These are phyloP conservation scores for Pseudocercospora musae DNA, from an alignment of 2,329 filamentous ascomycete species.

Conservation along the genomic window DNA sequence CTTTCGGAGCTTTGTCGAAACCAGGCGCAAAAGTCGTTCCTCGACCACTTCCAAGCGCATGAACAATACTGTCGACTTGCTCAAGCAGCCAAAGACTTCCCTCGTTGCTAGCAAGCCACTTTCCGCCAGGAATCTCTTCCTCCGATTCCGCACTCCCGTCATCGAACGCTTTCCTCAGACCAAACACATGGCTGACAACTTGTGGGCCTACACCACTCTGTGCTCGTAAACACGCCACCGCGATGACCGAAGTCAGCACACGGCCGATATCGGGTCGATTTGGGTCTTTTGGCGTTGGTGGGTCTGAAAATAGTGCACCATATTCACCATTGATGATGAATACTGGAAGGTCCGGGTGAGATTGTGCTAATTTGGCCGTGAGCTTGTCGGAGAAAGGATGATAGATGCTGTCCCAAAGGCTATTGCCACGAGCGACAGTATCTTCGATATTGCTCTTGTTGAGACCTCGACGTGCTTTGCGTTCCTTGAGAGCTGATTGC, in stretches of 20 bases:
- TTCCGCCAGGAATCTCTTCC: conserved; percentile 55
- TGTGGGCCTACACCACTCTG: conserved; percentile 82
- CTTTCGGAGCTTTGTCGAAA: conserved; percentile 39
- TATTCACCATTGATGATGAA: conserved; percentile 76
- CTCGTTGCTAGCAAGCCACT: conserved; percentile 64
- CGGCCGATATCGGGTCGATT: conserved; percentile 58
- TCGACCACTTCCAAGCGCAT: conserved; percentile 44
- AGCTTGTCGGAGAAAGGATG: conserved; percentile 70
- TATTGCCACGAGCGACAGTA: conserved; percentile 58
- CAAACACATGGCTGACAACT: conserved; percentile 77
- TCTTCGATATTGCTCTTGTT: conserved; percentile 47
- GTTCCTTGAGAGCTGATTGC: conserved; percentile 44
- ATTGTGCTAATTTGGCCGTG: conserved; percentile 64
- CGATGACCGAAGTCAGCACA: conserved; percentile 69
- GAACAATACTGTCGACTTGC: conserved; percentile 60
- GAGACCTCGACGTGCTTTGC: conserved; percentile 36
- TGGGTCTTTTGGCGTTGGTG: conserved; percentile 40
- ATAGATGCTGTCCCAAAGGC: conserved; percentile 75
- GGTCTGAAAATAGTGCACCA: conserved; percentile 68
- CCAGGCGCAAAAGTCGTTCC: conserved; percentile 58
- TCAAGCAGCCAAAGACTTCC: conserved; percentile 62
- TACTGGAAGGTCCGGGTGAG: conserved; percentile 77
- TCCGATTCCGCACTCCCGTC: conserved; percentile 57
- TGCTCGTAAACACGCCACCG: conserved; percentile 69
- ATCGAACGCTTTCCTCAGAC: conserved; percentile 70